A percentile compares a stretch with the other conserved stretches of the same genome.
Conservation (phyloP, 495 filamentous ascomycete species). For the Viridothelium virens region DNA sequence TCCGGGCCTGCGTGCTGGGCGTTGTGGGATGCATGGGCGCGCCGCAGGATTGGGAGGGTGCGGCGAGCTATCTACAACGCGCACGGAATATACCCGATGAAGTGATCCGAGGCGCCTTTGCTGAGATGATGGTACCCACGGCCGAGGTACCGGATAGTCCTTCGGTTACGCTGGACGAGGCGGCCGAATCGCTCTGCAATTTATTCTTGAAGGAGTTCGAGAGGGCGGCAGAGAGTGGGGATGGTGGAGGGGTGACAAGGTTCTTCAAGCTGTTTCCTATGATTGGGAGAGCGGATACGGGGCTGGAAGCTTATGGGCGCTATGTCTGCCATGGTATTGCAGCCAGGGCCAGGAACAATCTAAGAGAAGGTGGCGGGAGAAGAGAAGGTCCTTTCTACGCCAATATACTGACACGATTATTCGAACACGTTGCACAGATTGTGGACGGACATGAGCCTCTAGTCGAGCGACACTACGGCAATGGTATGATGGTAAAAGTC, state of each 20-base stretch:
- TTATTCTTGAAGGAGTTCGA: constrained; percentile 93
- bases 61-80: constrained; percentile 78
- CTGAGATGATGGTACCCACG: constrained; percentile 84
- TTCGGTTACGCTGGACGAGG: constrained; percentile 74
- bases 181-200: constrained; percentile 76
- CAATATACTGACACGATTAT: constrained; percentile 79
- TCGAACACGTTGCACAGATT: constrained; percentile 96
- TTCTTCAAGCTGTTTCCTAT: constrained; percentile 98
- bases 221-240: constrained; percentile 74
- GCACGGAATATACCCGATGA: constrained; percentile 69
- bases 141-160: constrained; percentile 92
- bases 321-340: constrained; percentile 95
- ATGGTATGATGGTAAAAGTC: constrained; percentile 88
- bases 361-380: constrained; percentile 57
- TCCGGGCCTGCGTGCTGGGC: constrained; percentile 93
- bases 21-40: constrained; percentile 94
- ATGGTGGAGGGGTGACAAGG: constrained; percentile 80
- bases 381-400: constrained; percentile 83
- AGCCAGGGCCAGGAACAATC: constrained; percentile 65
- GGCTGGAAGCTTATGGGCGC: constrained; percentile 85
- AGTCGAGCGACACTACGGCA: constrained; percentile 88
- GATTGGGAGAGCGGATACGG: constrained; percentile 81
- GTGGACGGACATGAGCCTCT: constrained; percentile 82
- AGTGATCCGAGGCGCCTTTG: constrained; percentile 79
- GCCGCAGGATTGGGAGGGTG: constrained; percentile 96